These are phyloP conservation scores for button mushroom (Agaricus bisporus) DNA, from an alignment of 768 basidiomycete species.

Conservation along the genomic window DNA sequence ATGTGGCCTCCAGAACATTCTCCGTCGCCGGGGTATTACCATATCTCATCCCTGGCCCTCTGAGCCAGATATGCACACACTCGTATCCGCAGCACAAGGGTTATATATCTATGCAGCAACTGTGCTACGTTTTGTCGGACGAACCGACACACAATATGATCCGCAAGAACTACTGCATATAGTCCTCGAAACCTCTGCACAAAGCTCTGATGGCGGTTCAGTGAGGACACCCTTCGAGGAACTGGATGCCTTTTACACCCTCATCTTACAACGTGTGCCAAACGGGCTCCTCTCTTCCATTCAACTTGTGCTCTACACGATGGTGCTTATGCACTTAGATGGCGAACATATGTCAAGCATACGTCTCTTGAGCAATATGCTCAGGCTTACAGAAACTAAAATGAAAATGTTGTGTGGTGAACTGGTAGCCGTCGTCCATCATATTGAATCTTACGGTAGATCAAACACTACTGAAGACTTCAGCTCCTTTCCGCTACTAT, in stretches of 20 bases:
- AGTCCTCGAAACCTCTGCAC: slow-evolving; percentile 14
- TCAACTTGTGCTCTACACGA: neutral
- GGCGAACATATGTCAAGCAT: neutral
- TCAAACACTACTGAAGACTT: too few species aligned
- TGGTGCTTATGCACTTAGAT: too few species aligned
- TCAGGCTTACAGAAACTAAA: neutral
- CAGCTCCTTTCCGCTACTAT: too few species aligned
- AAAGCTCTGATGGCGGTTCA: neutral
- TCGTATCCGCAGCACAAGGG: too few species aligned
- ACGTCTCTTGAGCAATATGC: neutral
- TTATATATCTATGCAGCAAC: too few species aligned
- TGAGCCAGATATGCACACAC: too few species aligned
- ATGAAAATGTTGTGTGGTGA: neutral
- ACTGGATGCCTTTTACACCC: neutral
- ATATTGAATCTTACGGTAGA: too few species aligned
- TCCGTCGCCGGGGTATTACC: too few species aligned
- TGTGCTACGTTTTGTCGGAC: neutral
- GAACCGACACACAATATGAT: slow-evolving; percentile 2
- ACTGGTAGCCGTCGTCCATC: neutral
- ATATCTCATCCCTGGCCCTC: too few species aligned
- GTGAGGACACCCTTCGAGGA: neutral
- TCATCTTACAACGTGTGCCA: neutral
- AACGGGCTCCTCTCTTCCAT: neutral
- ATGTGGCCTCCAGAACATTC: too few species aligned
- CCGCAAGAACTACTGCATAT: neutral